Conservation (phyloP, 2,329 filamentous ascomycete genomes). For the Fusarium sp. region DNA sequence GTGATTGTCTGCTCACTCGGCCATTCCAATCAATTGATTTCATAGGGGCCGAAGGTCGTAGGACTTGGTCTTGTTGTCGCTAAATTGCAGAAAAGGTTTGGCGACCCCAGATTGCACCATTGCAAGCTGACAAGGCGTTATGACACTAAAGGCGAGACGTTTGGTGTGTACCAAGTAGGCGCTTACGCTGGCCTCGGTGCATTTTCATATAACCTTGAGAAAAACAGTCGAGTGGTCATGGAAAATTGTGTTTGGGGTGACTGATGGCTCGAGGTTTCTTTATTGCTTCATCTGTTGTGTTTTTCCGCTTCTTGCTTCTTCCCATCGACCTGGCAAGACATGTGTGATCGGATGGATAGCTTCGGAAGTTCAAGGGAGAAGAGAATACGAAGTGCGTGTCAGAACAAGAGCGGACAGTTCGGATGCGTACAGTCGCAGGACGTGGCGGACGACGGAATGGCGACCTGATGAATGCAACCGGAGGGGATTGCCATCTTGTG, state of each 20-base stretch:
- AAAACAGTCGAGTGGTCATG: neutral
- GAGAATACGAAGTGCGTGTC: constrained; percentile 23
- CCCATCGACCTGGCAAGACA: neutral
- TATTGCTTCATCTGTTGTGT: constrained; percentile 3
- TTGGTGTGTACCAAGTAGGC: constrained; percentile 34
- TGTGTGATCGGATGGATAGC: constrained; percentile 10
- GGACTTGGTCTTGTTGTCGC: constrained; percentile 2
- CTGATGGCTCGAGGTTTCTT: neutral
- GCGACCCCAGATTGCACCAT: constrained; percentile 47
- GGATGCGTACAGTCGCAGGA: constrained; percentile 31
- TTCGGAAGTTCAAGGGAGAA: constrained; percentile 8
- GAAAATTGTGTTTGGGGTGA: neutral
- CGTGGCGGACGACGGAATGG: constrained; percentile 41
- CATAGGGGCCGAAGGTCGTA: neutral
- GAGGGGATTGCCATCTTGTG: constrained; percentile 44
- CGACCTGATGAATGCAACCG: constrained; percentile 39
- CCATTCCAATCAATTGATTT: constrained; percentile 12
- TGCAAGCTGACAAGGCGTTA: constrained; percentile 46
- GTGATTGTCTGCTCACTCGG: constrained; percentile 32
- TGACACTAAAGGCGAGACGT: constrained; percentile 33
- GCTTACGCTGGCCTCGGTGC: constrained; percentile 13
- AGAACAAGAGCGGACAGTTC: constrained; percentile 19
- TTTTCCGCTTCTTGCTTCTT: neutral
- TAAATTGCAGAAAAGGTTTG: constrained; percentile 37
- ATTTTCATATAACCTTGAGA: constrained; percentile 8